phyloP scores from a whole-genome alignment of 2,329 filamentous ascomycete species.

The Tolypocladium album region DNA sequence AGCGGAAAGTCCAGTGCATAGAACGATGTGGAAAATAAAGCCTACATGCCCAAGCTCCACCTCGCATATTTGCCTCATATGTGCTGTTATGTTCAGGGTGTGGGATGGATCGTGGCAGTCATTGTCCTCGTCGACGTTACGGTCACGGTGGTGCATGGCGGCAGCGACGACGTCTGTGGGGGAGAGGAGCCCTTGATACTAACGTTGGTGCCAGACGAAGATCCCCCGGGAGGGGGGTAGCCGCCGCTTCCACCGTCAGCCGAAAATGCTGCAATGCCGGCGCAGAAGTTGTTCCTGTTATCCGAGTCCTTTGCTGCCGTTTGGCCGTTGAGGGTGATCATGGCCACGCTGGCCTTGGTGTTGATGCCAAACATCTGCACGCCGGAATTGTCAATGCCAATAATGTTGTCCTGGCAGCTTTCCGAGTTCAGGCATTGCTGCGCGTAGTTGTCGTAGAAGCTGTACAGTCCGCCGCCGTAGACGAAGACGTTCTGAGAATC shows the following conservation, averaged over 20 bases:
- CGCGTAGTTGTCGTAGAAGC: conserved; percentile 73
- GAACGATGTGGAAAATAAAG: background rate
- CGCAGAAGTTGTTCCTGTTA: conserved; percentile 57
- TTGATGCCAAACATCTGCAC: conserved; percentile 58
- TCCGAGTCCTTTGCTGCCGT: conserved; percentile 43
- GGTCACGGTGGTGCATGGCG: conserved; percentile 4
- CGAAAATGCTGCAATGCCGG: conserved; percentile 40
- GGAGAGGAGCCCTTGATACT: background rate
- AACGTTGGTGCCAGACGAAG: background rate
- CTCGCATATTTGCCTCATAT: background rate
- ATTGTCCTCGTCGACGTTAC: conserved; percentile 10
- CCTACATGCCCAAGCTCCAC: background rate
- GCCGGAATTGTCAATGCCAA: conserved; percentile 58
- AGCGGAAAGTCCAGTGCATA: background rate
- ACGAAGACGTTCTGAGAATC: conserved; percentile 57
- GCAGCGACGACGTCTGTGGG: background rate
- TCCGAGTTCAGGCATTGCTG: conserved; percentile 58
- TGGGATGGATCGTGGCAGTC: conserved; percentile 7
- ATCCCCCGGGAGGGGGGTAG: background rate
- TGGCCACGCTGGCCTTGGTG: conserved; percentile 66
- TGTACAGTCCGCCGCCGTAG: conserved; percentile 68
- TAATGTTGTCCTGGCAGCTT: conserved; percentile 69
- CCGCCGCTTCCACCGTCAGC: conserved; percentile 8
- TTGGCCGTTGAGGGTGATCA: conserved; percentile 54
- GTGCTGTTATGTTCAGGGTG: conserved; percentile 7